Percentiles rank a stretch among this genome's conserved stretches.
Conservation (phyloP, 2,329 filamentous ascomycete genomes). For the Penicillium sp. region DNA sequence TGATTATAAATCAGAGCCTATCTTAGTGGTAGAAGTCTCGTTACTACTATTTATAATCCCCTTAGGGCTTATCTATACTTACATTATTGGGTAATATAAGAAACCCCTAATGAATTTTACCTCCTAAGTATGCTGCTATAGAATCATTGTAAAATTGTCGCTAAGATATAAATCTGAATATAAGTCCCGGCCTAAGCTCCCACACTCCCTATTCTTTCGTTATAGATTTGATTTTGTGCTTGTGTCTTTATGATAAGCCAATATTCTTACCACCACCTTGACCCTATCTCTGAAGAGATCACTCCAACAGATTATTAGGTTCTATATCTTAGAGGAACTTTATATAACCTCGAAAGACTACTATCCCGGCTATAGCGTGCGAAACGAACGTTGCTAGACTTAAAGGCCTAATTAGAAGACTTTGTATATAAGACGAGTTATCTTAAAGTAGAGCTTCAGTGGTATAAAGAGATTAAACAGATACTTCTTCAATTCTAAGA, state of each 20-base stretch:
- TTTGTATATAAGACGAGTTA: slow-evolving; percentile 17
- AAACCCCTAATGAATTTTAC: not conserved
- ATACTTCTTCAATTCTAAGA: slow-evolving; percentile 15
- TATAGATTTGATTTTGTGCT: not conserved
- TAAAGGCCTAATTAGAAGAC: slow-evolving; percentile 9
- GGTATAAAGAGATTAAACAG: slow-evolving; percentile 19
- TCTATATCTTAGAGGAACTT: slow-evolving; percentile 13
- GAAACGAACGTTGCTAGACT: slow-evolving; percentile 7
- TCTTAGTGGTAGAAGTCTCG: not conserved
- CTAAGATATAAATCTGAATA: not conserved
- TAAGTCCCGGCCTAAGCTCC: not conserved
- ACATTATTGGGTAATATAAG: not conserved
- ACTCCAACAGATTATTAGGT: slow-evolving; percentile 12
- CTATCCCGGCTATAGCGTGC: slow-evolving; percentile 10
- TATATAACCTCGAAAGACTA: slow-evolving; percentile 15
- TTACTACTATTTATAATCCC: not conserved
- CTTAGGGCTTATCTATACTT: not conserved
- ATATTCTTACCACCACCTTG: slow-evolving; percentile 3
- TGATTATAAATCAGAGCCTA: not conserved
- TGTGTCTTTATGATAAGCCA: not conserved
- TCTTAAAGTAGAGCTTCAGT: slow-evolving; percentile 17
- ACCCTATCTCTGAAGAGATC: slow-evolving; percentile 18
- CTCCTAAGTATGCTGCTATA: not conserved
- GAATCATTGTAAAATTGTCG: not conserved
- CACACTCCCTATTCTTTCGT: not conserved